Evolutionary conservation across 2,329 filamentous ascomycete genomes (phyloP).

Genomic region (Penicillium frequentans): DNA sequence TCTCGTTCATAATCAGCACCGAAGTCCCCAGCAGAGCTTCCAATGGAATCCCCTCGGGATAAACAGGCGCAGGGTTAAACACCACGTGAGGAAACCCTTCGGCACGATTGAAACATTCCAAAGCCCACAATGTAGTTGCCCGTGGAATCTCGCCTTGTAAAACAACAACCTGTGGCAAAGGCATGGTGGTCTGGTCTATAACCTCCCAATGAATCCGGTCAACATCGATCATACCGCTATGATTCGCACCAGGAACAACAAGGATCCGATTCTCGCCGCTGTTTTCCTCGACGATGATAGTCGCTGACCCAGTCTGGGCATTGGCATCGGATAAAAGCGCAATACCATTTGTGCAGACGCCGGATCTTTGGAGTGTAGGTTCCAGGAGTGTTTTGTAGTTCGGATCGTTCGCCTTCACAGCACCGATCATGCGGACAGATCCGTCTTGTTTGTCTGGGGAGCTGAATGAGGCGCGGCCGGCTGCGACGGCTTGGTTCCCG

Average conservation of each 20-base stretch:
- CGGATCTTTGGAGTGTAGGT: constrained; percentile 55
- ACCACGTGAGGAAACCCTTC: constrained; percentile 52
- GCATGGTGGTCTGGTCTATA: not conserved
- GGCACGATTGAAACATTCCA: constrained; percentile 18
- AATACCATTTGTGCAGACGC: constrained; percentile 59
- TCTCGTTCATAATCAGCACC: constrained; percentile 25
- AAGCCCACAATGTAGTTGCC: constrained; percentile 14
- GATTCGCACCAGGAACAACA: constrained; percentile 66
- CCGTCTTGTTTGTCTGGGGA: constrained; percentile 40
- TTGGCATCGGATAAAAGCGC: constrained; percentile 45
- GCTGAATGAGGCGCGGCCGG: constrained; percentile 21
- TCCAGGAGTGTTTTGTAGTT: constrained; percentile 59
- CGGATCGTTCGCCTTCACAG: constrained; percentile 60
- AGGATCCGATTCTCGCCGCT: constrained; percentile 69
- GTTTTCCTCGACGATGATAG: constrained; percentile 68
- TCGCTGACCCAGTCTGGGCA: constrained; percentile 49
- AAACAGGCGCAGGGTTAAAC: constrained; percentile 80
- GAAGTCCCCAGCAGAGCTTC: constrained; percentile 10
- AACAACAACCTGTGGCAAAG: constrained; percentile 12
- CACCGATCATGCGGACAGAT: constrained; percentile 65
- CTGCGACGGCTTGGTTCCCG: constrained; percentile 24
- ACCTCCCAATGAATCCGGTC: constrained; percentile 27
- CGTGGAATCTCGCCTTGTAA: constrained; percentile 24
- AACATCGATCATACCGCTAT: constrained; percentile 34
- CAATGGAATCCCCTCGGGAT: constrained; percentile 63